Evolutionary conservation across 768 basidiomycete species (phyloP), one percentile per base, ranked within the genome.

Genomic region (Clitopilus passeckerianus): DNA sequence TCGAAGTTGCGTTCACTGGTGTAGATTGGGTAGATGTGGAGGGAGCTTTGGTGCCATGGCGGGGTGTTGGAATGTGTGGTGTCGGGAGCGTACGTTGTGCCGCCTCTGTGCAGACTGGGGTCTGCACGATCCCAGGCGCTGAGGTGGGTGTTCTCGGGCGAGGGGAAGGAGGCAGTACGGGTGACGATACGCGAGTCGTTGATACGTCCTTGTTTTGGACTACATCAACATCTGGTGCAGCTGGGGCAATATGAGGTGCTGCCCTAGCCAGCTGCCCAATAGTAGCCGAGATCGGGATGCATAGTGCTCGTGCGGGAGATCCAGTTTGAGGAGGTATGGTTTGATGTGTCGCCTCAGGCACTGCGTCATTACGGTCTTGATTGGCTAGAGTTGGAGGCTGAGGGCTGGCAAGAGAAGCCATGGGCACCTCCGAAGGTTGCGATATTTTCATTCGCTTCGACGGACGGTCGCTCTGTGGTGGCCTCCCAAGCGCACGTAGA

Each of bases 401-500:
- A 5, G 5, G 15, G 27, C 16, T 37, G 22, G 14, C 6, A n/a
- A 18, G 30, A 18, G 63, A 61, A 1, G 58, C 44, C 14, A 61
- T 53, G 23, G 62, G 60, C n/a, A 60, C 62, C 20, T 34, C 18
- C 43, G 44, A 12, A 20, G 61, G 60, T 20, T 43, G 30, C 41
- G 34, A 6, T 41, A 43, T 35, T 24, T 30, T 20, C 27, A 33
- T 16, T 46, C 33, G 50, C 18, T 64, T 54, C 27, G 62, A 57
- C 59, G 57, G 60, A 18, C 61, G 44, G 44, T 76, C 75, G 44
- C 46, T 6, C 9, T 18, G 24, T 5, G 41, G 24, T 22, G 64
- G 60, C 50, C 61, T 61, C 16, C 80, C 79, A 3, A 88, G 74
- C 6, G 84, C 82, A 46, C 75, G 77, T 20, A 89, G 62, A 50